Base-by-base conservation (phyloP, 2,329 filamentous ascomycete genomes). In the Diplodia intermedia region DNA sequence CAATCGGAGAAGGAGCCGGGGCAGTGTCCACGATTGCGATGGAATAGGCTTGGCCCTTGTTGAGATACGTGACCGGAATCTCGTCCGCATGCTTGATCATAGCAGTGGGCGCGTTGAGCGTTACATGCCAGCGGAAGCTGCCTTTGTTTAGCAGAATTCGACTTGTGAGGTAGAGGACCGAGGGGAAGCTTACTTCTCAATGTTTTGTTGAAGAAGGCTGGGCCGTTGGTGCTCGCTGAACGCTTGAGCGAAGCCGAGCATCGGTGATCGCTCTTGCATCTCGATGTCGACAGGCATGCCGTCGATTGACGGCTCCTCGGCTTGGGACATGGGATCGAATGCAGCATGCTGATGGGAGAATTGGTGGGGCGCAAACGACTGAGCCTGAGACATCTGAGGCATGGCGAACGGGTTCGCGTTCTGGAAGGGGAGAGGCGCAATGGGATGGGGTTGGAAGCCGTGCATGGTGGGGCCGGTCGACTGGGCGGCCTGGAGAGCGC, bases 41-140 rank as follows among this genome's bases (percentile, higher is more conserved):
- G 0, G 92, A 91, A 78, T 99, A 99, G 18, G 93, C 92, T 77
- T 98, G 94, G 29, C 94, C 94, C 80, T 98, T 98, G 82, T 99
- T 99, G 20, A 99, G 86, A 77, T 99, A 99, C 0, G 94, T 97
- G n/a, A 98, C 88, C 0, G 95, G 95, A 29, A 98, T 96, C 78
- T 98, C 94, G 69, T 96, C 91, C 1, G 89, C 81, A 70, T 93
- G 89, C 78, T 91, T 96, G 75, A 96, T 90, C 95, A 98, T 99
- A 8, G 95, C 95, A 0, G 95, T 99, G 3, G 94, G 93, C 1
- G 95, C 94, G 77, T 97, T 96, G 55, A 99, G 81, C 0, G 92
- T 95, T 62, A 92, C 90, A 76, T 95, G 91, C 76, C 92, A 98
- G 50, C 95, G 92, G 76, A 97, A 97, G 70, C 87, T 89, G 71